These are phyloP conservation scores for Hura crepitans DNA, from an alignment of 441 rosid species.

Conservation along the genomic window DNA sequence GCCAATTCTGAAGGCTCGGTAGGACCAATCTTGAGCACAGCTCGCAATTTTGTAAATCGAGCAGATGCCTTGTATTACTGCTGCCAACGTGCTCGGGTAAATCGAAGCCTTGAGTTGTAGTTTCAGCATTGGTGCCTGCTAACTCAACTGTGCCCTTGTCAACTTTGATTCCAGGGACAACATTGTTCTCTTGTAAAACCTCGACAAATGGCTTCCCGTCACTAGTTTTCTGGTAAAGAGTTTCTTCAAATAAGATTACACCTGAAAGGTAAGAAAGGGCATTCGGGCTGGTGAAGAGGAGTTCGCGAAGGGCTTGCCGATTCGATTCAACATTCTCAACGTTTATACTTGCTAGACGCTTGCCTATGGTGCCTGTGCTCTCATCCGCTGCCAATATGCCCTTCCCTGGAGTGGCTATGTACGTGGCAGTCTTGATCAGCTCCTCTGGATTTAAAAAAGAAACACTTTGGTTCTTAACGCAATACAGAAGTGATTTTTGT, in stretches of 20 bases:
- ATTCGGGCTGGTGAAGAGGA: slow-evolving; percentile 70
- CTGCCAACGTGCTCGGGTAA: slow-evolving; percentile 64
- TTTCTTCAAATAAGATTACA: slow-evolving; percentile 89
- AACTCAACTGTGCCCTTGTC: slow-evolving; percentile 86
- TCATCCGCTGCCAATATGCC: slow-evolving; percentile 95
- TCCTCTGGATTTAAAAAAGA: slow-evolving; percentile 47
- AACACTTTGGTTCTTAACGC: too few species aligned
- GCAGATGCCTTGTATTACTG: slow-evolving; percentile 91
- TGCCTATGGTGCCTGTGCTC: slow-evolving; percentile 96
- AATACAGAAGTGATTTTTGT: too few species aligned
- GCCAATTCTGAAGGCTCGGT: slow-evolving; percentile 77
- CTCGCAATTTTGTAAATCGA: slow-evolving; percentile 92
- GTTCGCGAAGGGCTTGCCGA: slow-evolving; percentile 90
- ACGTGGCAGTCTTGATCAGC: slow-evolving; percentile 79
- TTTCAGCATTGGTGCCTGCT: slow-evolving; percentile 82
- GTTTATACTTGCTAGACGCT: slow-evolving; percentile 79
- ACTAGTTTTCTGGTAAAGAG: slow-evolving; percentile 77
- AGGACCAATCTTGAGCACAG: slow-evolving; percentile 80
- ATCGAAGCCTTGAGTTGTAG: slow-evolving; percentile 92
- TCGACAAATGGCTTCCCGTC: slow-evolving; percentile 80
- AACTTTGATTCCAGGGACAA: slow-evolving; percentile 80
- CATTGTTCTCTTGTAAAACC: slow-evolving; percentile 64
- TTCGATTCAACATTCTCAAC: slow-evolving; percentile 88
- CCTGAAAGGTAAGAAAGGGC: slow-evolving; percentile 76
- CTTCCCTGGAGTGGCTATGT: slow-evolving; percentile 89